Evolutionary conservation across 306 rosid species (phyloP), one percentile per base, ranked within the genome.

Genomic region (Rosa multiflora): DNA sequence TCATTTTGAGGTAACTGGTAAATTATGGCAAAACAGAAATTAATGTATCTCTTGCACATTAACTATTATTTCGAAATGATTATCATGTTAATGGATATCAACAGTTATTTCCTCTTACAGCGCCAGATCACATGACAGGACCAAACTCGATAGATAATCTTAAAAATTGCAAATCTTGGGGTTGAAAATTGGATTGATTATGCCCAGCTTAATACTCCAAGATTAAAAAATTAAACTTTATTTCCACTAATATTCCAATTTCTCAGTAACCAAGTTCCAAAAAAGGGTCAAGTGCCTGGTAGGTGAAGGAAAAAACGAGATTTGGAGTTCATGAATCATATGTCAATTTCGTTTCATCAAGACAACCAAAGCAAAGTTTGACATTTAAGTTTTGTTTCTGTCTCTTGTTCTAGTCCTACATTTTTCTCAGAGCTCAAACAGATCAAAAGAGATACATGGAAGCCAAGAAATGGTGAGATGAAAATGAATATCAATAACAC

Each of bases 391-490:
- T 14, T 5, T 63, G n/a, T 17, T 15, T 37, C 29, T 12, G 42
- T 35, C 76, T 51, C 10, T 1, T 20, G 39, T n/a, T n/a, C 51
- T n/a, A 13, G 77, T 74, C 67, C n/a, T 55, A 32, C 69, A 75
- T 59, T 75, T 1, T 58, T 42, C 26, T 59, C 26, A 15, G 43
- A 42, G 5, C 18, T 40, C 70, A 75, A 75, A 75, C 56, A 44
- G 46, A 44, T 53, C 58, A 32, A 55, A n/a, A 51, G 6, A 49
- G 29, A 63, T 61, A n/a, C 72, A 35, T 1, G 42, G 51, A 10
- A 10, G 6, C 14, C 18, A 29, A 14, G 15, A 11, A 67, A 0
- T 49, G 53, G 4, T 1, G 7, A 46, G 37, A 49, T 26, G n/a
- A 9, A 14, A 47, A 75, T 62, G 52, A 72, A 21, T 4, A 1